A percentile compares a stretch with the other conserved stretches of the same genome.
Evolutionary conservation across 495 filamentous ascomycete species (phyloP).

Genomic region (Bathelium albidoporum): DNA sequence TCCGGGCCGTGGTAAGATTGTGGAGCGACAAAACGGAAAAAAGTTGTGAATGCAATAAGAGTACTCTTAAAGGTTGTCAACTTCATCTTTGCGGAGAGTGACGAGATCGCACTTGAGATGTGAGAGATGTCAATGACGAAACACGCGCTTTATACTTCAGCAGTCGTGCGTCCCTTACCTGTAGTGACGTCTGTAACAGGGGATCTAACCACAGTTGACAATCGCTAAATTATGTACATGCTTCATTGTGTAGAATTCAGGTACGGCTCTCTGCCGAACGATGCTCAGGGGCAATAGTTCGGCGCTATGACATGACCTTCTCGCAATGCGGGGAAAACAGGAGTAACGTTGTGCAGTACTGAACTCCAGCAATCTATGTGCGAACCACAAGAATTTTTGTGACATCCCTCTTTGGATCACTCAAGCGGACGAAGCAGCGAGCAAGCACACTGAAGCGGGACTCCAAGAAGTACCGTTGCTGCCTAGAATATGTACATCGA

Average conservation of each 20-base stretch:
- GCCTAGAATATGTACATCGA: too few relatives aligned
- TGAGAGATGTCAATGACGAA: background rate
- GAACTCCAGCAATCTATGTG: too few relatives aligned
- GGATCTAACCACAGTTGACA: background rate
- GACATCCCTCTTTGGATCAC: too few relatives aligned
- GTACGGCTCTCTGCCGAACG: background rate
- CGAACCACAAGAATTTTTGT: too few relatives aligned
- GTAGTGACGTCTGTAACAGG: background rate
- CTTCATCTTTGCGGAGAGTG: background rate
- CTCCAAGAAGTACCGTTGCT: too few relatives aligned
- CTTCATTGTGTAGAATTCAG: background rate
- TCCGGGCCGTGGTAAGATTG: conserved; percentile 12
- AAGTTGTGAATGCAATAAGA: background rate
- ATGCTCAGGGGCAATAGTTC: background rate
- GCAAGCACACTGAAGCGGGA: too few relatives aligned
- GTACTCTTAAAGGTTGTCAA: background rate
- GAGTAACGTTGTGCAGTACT: background rate
- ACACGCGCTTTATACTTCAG: background rate
- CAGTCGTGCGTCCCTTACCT: background rate
- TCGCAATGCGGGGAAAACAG: background rate
- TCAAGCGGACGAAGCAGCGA: too few relatives aligned
- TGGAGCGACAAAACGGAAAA: background rate
- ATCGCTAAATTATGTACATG: background rate
- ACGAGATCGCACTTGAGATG: background rate
- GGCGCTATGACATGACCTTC: background rate